phyloP scores from a whole-genome alignment of 257 asterid genomes.

The Scutellaria galericulata region DNA sequence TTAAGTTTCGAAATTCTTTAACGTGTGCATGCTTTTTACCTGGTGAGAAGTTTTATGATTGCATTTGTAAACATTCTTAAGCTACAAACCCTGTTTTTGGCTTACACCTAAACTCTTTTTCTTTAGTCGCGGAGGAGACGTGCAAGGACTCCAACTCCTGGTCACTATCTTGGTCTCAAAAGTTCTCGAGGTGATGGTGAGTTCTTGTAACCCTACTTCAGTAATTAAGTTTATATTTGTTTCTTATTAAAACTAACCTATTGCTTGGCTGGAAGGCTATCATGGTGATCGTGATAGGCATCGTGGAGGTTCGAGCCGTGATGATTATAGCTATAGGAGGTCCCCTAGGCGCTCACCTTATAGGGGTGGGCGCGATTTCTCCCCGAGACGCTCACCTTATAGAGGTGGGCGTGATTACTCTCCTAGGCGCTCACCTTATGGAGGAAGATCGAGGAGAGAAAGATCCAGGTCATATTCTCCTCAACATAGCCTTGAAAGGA shows the following conservation, averaged over 20 bases:
- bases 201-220: slow-evolving; percentile 26
- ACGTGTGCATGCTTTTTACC: neutral
- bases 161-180: slow-evolving; percentile 95
- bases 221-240: neutral
- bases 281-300: slow-evolving; percentile 70
- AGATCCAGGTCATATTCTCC: slow-evolving; percentile 87
- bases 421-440: slow-evolving; percentile 74
- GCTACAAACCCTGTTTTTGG: slow-evolving; percentile 21
- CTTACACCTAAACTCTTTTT: slow-evolving; percentile 37
- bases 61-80: neutral
- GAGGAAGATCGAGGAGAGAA: slow-evolving; percentile 81
- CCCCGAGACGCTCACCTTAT: slow-evolving; percentile 74
- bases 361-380: slow-evolving; percentile 60
- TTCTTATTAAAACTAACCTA: slow-evolving; percentile 16
- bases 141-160: slow-evolving; percentile 91
- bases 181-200: slow-evolving; percentile 84
- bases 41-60: neutral
- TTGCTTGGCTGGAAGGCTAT: slow-evolving; percentile 52
- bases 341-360: slow-evolving; percentile 74
- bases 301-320: slow-evolving; percentile 77
- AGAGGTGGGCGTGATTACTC: slow-evolving; percentile 60
- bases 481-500: slow-evolving; percentile 40
- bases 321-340: slow-evolving; percentile 81
- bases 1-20: neutral
- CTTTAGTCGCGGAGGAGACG: slow-evolving; percentile 71